These are phyloP conservation scores for Psilocybe cubensis DNA, from an alignment of 768 basidiomycete genomes.

Conservation along the genomic window DNA sequence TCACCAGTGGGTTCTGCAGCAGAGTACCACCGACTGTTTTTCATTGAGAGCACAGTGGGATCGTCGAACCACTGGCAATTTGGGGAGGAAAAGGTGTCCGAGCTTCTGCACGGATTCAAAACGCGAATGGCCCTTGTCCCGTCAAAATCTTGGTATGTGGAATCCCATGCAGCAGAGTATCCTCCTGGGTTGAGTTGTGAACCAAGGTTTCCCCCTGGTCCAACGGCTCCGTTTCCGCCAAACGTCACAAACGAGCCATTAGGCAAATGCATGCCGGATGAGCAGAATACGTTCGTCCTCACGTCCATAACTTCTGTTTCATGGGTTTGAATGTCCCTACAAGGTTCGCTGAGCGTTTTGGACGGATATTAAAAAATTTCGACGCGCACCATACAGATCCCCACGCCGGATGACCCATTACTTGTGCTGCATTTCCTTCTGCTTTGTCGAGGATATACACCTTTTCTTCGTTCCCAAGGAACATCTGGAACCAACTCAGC, in stretches of 20 bases:
- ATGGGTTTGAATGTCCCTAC: slow-evolving; percentile 68
- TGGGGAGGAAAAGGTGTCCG: slow-evolving; percentile 48
- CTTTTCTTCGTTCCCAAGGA: slow-evolving; percentile 77
- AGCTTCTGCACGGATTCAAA: slow-evolving; percentile 70
- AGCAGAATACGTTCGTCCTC: slow-evolving; percentile 76
- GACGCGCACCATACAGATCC: slow-evolving; percentile 62
- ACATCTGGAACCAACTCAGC: slow-evolving; percentile 52
- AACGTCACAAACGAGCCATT: slow-evolving; percentile 78
- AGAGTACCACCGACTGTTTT: slow-evolving; percentile 78
- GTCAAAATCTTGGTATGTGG: slow-evolving; percentile 79
- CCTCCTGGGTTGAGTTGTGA: slow-evolving; percentile 50
- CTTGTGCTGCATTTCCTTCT: slow-evolving; percentile 70
- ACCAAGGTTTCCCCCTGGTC: slow-evolving; percentile 64
- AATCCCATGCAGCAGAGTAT: slow-evolving; percentile 58
- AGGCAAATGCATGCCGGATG: slow-evolving; percentile 84
- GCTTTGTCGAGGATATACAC: slow-evolving; percentile 93
- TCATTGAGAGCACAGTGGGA: slow-evolving; percentile 62
- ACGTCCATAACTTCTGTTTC: slow-evolving; percentile 71
- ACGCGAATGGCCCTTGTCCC: slow-evolving; percentile 82
- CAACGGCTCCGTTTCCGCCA: slow-evolving; percentile 82
- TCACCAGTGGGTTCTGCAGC: slow-evolving; percentile 74
- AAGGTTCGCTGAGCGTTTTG: not conserved
- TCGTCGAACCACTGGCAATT: slow-evolving; percentile 80
- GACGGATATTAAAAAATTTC: not conserved
- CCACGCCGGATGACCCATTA: slow-evolving; percentile 77